These are phyloP conservation scores for Serendipita indica DNA, from an alignment of 768 basidiomycete genomes.

Conservation along the genomic window DNA sequence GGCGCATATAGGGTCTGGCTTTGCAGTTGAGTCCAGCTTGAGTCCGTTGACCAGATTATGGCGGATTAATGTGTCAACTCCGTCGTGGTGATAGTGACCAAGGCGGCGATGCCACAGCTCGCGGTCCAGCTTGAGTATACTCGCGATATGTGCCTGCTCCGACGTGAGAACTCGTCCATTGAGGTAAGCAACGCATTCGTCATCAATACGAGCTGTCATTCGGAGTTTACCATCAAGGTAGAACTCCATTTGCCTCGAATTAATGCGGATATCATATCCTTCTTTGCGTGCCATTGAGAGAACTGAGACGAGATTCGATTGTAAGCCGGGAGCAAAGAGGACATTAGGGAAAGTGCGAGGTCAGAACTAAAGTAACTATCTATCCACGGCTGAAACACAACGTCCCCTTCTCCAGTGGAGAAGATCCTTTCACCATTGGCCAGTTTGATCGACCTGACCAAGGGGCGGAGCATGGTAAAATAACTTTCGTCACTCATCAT, in stretches of 20 bases:
- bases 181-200: conserved; percentile 19
- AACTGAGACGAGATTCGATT: conserved; percentile 10
- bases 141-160: conserved; percentile 10
- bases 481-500: conserved; percentile 1
- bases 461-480: not conserved
- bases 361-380: not conserved
- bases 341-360: conserved; percentile 9
- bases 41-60: conserved; percentile 20
- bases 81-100: conserved; percentile 20
- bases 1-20: conserved; percentile 22
- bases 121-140: conserved; percentile 19
- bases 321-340: conserved; percentile 6
- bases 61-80: conserved; percentile 13
- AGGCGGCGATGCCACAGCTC: conserved; percentile 22
- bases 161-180: conserved; percentile 14
- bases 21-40: conserved; percentile 15
- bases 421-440: not conserved
- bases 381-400: conserved; percentile 6
- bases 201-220: conserved; percentile 18
- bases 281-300: not conserved
- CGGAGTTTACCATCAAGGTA: conserved; percentile 6
- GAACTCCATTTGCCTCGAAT: not conserved
- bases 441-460: not conserved
- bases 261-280: not conserved
- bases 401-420: conserved; percentile 1